These are phyloP conservation scores for Salix brachista DNA, from an alignment of 345 rosid genomes.

Conservation along the genomic window DNA sequence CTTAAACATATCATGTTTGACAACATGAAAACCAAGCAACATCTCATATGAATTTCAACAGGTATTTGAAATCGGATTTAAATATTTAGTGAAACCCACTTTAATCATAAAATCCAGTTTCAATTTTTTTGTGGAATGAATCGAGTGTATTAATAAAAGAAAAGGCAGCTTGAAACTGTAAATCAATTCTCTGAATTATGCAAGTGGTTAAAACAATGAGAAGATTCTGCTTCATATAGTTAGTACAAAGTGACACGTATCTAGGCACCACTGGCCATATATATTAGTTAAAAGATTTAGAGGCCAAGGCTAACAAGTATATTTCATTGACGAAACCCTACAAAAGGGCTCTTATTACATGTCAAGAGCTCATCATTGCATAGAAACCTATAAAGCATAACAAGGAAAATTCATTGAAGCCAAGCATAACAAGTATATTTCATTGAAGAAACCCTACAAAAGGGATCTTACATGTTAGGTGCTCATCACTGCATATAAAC, in stretches of 20 bases:
- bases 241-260: not conserved
- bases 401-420: too few species aligned
- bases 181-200: too few species aligned
- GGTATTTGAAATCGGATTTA: too few species aligned
- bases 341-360: slow-evolving; percentile 35
- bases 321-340: slow-evolving; percentile 49
- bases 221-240: not conserved
- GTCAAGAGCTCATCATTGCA: slow-evolving; percentile 54
- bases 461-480: slow-evolving; percentile 41
- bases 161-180: too few species aligned
- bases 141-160: too few species aligned
- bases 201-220: not conserved
- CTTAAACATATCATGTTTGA: too few species aligned
- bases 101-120: too few species aligned
- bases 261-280: not conserved
- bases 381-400: too few species aligned
- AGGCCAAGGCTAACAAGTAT: slow-evolving; percentile 30
- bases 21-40: too few species aligned
- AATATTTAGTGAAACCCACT: too few species aligned
- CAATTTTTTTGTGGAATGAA: too few species aligned
- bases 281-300: not conserved
- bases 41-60: too few species aligned
- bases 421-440: slow-evolving; percentile 40
- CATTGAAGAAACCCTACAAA: slow-evolving; percentile 40
- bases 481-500: slow-evolving; percentile 41